These are phyloP conservation scores for Wickerhamiella alocasiicola DNA, from an alignment of 805 yeast genomes.

Conservation along the genomic window DNA sequence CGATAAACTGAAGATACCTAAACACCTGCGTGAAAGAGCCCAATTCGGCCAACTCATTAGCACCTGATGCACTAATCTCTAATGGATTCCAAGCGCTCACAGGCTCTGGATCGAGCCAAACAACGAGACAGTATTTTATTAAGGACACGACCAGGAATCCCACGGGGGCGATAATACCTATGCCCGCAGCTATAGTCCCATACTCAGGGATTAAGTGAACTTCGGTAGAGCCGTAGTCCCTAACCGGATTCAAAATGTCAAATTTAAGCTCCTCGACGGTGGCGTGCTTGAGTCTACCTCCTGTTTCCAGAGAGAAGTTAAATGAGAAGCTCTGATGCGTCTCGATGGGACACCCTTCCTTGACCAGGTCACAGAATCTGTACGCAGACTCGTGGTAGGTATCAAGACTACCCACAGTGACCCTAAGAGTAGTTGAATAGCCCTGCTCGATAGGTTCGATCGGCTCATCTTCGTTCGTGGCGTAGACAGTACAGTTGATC, in stretches of 20 bases:
- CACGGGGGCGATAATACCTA: background rate
- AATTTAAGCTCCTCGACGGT: no score
- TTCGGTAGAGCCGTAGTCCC: no score
- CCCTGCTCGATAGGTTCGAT: background rate
- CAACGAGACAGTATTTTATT: background rate
- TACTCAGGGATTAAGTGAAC: no score
- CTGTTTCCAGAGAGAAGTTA: no score
- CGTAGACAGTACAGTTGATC: background rate
- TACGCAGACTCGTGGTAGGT: no score
- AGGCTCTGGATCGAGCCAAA: conserved; percentile 7
- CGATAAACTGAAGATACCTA: background rate
- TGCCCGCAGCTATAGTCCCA: no score
- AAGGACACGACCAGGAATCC: background rate
- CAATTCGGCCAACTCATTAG: conserved; percentile 4
- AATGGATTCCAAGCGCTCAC: conserved; percentile 6
- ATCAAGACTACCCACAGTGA: no score
- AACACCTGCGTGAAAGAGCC: conserved; percentile 1
- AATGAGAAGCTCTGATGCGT: no score
- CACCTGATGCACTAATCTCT: background rate
- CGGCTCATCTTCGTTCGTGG: background rate
- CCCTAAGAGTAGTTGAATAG: background rate
- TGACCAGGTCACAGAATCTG: no score
- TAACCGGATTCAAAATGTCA: no score
- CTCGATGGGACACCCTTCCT: no score
- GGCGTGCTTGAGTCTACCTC: no score